phyloP scores from a whole-genome alignment of 176 grass and related monocot genomes.

The Microstegium vimineum region DNA sequence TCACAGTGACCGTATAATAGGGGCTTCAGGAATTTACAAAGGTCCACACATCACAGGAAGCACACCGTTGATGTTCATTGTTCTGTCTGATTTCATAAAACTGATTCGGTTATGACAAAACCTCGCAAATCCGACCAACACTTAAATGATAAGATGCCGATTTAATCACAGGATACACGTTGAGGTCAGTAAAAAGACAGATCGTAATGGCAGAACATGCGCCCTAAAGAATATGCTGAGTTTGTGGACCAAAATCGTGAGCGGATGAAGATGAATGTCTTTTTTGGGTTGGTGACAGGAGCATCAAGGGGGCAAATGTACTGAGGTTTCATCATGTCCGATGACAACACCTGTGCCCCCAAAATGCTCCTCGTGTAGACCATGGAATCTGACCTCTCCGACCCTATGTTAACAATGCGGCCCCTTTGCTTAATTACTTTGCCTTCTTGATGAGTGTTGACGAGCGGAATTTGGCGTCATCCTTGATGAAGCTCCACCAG shows the following conservation, averaged over 20 bases:
- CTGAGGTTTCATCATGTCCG: neutral
- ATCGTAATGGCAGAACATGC: neutral
- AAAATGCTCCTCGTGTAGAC: neutral
- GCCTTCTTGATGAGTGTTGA: conserved; percentile 40
- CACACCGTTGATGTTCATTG: neutral
- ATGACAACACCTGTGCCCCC: neutral
- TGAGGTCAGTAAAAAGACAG: neutral
- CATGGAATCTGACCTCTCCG: neutral
- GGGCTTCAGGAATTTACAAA: neutral
- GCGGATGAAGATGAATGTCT: neutral
- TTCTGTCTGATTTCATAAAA: neutral
- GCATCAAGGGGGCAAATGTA: neutral
- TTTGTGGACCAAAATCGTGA: neutral
- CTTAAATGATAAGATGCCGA: neutral
- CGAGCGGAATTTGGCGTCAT: conserved; percentile 31
- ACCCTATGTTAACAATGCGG: neutral
- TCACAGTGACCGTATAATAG: no score
- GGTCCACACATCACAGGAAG: neutral
- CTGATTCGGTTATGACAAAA: neutral
- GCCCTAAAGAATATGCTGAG: neutral
- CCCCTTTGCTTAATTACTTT: conserved; percentile 2
- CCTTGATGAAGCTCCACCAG: conserved; percentile 52
- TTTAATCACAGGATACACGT: neutral
- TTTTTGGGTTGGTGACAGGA: neutral
- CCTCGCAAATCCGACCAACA: neutral